Base-by-base conservation (phyloP, 1,284 basidiomycete species). In the Inonotus obliquus region DNA sequence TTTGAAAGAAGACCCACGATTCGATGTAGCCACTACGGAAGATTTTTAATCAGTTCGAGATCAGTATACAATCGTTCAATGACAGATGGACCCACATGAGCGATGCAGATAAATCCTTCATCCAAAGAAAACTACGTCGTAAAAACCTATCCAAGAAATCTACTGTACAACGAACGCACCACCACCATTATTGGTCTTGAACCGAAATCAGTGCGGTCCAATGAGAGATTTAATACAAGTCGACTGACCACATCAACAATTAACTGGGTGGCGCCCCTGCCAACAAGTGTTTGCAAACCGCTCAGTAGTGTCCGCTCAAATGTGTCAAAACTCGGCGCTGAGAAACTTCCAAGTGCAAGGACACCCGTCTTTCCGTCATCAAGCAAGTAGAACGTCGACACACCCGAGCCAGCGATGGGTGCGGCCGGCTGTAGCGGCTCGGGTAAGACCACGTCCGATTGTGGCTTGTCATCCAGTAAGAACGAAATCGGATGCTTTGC, bases 261-360 rank as follows among this genome's bases (percentile, higher is more conserved):
- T 41, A 86, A 71, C 66, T 77, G 79, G 4, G 76, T 79, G 11
- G 81, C 82, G 48, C 83, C 83, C 55, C 71, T 65, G 17, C 71
- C 68, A 67, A 80, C 83, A 67, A 87, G 69, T 17, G 74, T 76
- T 37, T 76, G 70, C 65, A 85, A 68, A 6, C 84, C 84, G 1
- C 71, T 72, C 54, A 86, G 65, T 58, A 86, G 68, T 41, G 78
- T 77, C 32, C 71, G 67, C 63, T 79, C 70, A 62, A 85, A 77
- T 1, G 66, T 66, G 54, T 72, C 69, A 65, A 80, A 81, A 61
- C 74, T 72, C 2, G 65, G 63, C 13, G 80, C 81, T 0, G 78
- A 79, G 70, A 86, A 86, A 68, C 82, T 84, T 17, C 84, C 83
- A 14, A 86, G 76, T 19, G 81, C 80, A 54, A 86, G 72, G 1